These are phyloP conservation scores for Colletotrichum somersetense DNA, from an alignment of 2,329 filamentous ascomycete genomes.

Conservation along the genomic window DNA sequence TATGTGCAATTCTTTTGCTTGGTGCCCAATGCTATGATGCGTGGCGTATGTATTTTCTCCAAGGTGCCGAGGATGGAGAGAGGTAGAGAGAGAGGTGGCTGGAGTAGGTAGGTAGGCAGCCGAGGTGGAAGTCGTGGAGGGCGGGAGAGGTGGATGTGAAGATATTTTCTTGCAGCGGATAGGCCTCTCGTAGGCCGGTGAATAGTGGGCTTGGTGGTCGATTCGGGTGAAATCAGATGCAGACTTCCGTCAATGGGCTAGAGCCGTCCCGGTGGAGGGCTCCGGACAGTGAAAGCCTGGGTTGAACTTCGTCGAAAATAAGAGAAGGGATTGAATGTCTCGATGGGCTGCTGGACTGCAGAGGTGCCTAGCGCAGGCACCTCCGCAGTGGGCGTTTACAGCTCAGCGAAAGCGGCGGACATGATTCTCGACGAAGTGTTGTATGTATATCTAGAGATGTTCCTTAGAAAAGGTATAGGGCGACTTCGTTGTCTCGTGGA, in stretches of 20 bases:
- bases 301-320: constrained; percentile 73
- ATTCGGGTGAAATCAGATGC: constrained; percentile 49
- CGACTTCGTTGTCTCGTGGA: constrained; percentile 75
- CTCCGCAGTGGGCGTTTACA: constrained; percentile 91
- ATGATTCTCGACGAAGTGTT: constrained; percentile 82
- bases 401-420: constrained; percentile 82
- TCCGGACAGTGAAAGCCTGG: constrained; percentile 65
- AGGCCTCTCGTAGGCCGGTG: constrained; percentile 34
- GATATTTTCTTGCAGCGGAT: constrained; percentile 29
- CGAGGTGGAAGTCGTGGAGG: constrained; percentile 15
- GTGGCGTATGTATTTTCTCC: not conserved
- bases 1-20: not conserved
- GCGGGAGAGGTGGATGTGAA: constrained; percentile 14
- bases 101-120: not conserved
- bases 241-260: constrained; percentile 55
- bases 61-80: not conserved
- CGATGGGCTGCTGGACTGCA: constrained; percentile 90
- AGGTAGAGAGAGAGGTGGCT: not conserved
- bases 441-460: constrained; percentile 49
- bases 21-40: not conserved
- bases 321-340: constrained; percentile 68
- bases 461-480: constrained; percentile 48
- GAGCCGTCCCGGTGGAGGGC: constrained; percentile 49
- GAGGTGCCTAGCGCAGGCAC: constrained; percentile 61
- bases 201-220: constrained; percentile 32